Evolutionary conservation across 1,139 yeast species (phyloP).

Genomic region (Blastobotrys elegans): DNA sequence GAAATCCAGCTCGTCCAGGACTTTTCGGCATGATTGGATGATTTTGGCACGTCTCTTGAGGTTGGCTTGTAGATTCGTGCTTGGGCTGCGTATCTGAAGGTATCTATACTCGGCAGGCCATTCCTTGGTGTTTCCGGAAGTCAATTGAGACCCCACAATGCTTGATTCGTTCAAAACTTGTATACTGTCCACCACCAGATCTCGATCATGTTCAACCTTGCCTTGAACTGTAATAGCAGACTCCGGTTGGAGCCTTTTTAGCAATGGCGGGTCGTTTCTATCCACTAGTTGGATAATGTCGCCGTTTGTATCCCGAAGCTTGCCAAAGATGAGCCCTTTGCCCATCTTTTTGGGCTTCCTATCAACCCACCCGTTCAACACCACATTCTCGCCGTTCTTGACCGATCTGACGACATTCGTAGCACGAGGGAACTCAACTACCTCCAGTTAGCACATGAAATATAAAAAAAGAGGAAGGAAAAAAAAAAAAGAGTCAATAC

Average conservation of each 20-base stretch:
- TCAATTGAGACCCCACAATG: slow-evolving; percentile 66
- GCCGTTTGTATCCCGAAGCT: slow-evolving; percentile 68
- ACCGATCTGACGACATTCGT: slow-evolving; percentile 5
- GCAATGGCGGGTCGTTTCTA: slow-evolving; percentile 40
- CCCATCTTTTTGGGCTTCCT: slow-evolving; percentile 62
- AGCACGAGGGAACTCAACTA: slow-evolving; percentile 9
- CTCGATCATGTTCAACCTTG: slow-evolving; percentile 38
- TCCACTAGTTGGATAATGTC: slow-evolving; percentile 62
- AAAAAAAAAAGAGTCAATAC: not conserved
- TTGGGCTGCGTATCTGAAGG: slow-evolving; percentile 62
- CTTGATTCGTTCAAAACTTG: slow-evolving; percentile 63
- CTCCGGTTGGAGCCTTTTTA: slow-evolving; percentile 57
- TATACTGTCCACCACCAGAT: slow-evolving; percentile 48
- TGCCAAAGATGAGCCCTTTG: slow-evolving; percentile 59
- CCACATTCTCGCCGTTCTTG: slow-evolving; percentile 11
- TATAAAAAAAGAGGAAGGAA: not conserved
- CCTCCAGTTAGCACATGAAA: not conserved
- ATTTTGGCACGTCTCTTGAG: slow-evolving; percentile 59
- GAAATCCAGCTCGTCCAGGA: slow-evolving; percentile 47
- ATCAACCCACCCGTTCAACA: slow-evolving; percentile 76
- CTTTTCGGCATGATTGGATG: slow-evolving; percentile 49
- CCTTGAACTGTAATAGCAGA: slow-evolving; percentile 76
- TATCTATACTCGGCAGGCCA: slow-evolving; percentile 79
- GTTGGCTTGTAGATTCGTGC: slow-evolving; percentile 49
- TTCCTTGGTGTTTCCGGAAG: slow-evolving; percentile 43